Conservation (phyloP, 2,329 filamentous ascomycete species). For the Exserohilum rostratum region DNA sequence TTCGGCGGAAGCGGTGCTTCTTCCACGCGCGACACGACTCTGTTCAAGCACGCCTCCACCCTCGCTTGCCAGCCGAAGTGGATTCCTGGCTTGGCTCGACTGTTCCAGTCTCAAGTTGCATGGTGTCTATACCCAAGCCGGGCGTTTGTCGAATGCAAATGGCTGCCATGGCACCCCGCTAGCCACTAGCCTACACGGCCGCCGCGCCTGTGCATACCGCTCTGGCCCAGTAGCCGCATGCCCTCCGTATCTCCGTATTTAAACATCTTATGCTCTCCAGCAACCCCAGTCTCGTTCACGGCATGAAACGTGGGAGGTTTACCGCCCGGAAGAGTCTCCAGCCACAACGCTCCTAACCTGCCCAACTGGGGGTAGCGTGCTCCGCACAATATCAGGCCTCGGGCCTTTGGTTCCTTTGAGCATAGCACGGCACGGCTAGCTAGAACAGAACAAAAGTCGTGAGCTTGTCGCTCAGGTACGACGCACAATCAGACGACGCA, state of each 20-base stretch:
- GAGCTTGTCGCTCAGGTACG: no score
- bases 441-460: not conserved
- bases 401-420: not conserved
- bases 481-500: no score
- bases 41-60: constrained; percentile 15
- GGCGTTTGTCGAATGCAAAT: not conserved
- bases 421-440: not conserved
- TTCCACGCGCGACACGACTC: not conserved
- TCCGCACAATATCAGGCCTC: constrained; percentile 4
- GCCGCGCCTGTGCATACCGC: not conserved
- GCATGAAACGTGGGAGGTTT: not conserved
- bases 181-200: not conserved
- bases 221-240: not conserved
- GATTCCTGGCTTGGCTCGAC: constrained; percentile 11
- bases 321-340: not conserved
- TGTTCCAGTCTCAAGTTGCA: constrained; percentile 2
- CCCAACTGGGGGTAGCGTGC: constrained; percentile 5
- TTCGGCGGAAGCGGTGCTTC: constrained; percentile 1
- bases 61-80: constrained; percentile 35
- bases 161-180: not conserved
- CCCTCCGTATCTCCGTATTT: not conserved
- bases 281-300: not conserved
- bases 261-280: not conserved
- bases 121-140: not conserved
- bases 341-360: constrained; percentile 1